phyloP scores from a whole-genome alignment of 23 red algal species.

The Cyanidiococcus yangmingshanensis region DNA sequence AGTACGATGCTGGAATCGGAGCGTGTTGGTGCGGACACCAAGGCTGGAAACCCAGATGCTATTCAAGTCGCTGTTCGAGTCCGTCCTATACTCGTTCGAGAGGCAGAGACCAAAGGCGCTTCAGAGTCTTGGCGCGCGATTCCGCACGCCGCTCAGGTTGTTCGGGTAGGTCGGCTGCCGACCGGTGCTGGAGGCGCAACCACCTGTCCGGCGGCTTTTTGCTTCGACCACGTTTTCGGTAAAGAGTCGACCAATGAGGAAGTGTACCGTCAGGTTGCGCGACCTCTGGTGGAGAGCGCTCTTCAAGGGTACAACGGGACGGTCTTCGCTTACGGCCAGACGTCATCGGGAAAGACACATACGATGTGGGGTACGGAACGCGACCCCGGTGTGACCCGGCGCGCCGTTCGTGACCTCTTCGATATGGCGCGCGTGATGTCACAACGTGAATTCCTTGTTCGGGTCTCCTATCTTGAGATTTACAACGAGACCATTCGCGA shows the following conservation, averaged over 20 bases:
- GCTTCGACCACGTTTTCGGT: conserved; percentile 20
- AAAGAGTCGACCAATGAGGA: conserved; percentile 19
- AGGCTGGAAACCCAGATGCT: background rate
- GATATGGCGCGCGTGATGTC: conserved; percentile 16
- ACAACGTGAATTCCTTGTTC: conserved; percentile 34
- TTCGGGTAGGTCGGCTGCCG: background rate
- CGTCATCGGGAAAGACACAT: conserved; percentile 88
- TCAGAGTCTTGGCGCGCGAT: background rate
- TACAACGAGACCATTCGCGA: conserved; percentile 90
- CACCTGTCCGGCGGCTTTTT: background rate
- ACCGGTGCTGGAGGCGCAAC: background rate
- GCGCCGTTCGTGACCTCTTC: conserved; percentile 64
- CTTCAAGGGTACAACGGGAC: conserved; percentile 72
- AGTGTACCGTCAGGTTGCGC: conserved; percentile 10
- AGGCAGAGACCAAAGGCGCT: background rate
- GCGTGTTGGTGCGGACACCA: background rate
- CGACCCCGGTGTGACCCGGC: conserved; percentile 58
- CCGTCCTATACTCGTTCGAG: conserved; percentile 3
- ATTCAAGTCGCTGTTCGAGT: conserved; percentile 18
- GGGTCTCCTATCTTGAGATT: conserved; percentile 71
- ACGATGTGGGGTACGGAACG: conserved; percentile 61
- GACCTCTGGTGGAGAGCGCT: conserved; percentile 49
- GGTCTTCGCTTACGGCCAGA: conserved; percentile 95
- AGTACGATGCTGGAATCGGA: too few species aligned
- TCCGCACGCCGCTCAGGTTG: conserved; percentile 4